Evolutionary conservation across 306 rosid species (phyloP).

Genomic region (Inga oerstediana): DNA sequence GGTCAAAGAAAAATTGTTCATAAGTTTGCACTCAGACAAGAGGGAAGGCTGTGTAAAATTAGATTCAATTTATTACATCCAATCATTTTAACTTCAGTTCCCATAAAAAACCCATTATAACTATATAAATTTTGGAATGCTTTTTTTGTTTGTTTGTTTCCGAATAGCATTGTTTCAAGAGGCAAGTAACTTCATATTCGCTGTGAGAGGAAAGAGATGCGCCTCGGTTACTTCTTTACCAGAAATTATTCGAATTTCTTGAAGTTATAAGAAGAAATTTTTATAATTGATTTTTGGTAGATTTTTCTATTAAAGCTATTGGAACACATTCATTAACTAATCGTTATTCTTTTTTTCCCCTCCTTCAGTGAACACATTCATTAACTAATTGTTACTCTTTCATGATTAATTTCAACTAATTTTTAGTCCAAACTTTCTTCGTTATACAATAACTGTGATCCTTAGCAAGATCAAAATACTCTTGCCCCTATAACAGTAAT

Average conservation of each 20-base stretch:
- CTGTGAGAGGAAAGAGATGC: background rate
- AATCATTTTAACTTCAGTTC: too few relatives aligned
- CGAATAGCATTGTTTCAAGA: too few relatives aligned
- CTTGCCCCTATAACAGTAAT: background rate
- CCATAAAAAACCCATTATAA: too few relatives aligned
- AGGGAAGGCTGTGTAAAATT: background rate
- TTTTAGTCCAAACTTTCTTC: background rate
- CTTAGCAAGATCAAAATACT: background rate
- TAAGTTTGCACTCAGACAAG: background rate
- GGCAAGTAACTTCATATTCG: background rate
- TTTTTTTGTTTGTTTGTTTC: too few relatives aligned
- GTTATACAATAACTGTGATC: background rate
- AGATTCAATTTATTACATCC: too few relatives aligned
- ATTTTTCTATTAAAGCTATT: background rate
- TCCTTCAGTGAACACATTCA: background rate
- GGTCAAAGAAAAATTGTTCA: too few relatives aligned
- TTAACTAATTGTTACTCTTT: background rate
- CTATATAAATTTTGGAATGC: too few relatives aligned
- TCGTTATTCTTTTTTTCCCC: too few relatives aligned
- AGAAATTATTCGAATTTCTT: background rate
- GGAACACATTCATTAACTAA: background rate
- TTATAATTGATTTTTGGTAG: background rate
- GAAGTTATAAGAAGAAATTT: too few relatives aligned
- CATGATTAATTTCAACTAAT: background rate
- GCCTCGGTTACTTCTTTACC: too few relatives aligned